Evolutionary conservation across 371 early-diverging fungal genomes (phyloP), one percentile per base, ranked within the genome.

Genomic region (Actinomucor elegans): DNA sequence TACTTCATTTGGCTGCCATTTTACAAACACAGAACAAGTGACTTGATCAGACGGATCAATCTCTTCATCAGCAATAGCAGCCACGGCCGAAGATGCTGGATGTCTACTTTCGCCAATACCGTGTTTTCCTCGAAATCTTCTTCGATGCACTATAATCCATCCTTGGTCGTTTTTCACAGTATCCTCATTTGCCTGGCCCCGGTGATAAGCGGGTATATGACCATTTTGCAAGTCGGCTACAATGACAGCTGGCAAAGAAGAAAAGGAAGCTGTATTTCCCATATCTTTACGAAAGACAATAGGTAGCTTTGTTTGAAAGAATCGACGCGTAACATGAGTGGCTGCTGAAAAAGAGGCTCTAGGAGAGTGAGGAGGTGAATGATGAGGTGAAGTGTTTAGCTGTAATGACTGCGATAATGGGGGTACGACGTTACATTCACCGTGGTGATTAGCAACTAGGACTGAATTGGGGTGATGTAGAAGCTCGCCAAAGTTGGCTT

Each of bases 181-280:
- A 17, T 38, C 54, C 6, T 45, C 50, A 32, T 61, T 59, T 54
- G 35, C 36, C 15, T 49, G 31, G 4, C 18, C 12, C n/a, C n/a
- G n/a, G n/a, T n/a, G n/a, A 17, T 33, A 34, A 12, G 18, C 28
- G 20, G 72, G 75, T 37, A 71, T 55, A 49, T 71, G 45, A 5
- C 71, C 75, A 17, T 63, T 55, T 33, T 75, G 75, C 24, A 75
- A 63, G 48, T 75, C 75, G 3, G 72, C 67, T n/a, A 75, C 51
- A 28, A 75, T 67, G n/a, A 71, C 66, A 37, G 59, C 37, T 2
- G 72, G 75, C 27, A 75, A 40, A 1, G 69, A 64, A 9, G 67
- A 62, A 36, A 73, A 67, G 0, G 70, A 70, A 10, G 59, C 61
- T 1, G 58, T 55, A 0, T 44, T 34, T 11, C 17, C 46, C 55